Conservation (phyloP, 306 rosid genomes). For the Quercus rubra region DNA sequence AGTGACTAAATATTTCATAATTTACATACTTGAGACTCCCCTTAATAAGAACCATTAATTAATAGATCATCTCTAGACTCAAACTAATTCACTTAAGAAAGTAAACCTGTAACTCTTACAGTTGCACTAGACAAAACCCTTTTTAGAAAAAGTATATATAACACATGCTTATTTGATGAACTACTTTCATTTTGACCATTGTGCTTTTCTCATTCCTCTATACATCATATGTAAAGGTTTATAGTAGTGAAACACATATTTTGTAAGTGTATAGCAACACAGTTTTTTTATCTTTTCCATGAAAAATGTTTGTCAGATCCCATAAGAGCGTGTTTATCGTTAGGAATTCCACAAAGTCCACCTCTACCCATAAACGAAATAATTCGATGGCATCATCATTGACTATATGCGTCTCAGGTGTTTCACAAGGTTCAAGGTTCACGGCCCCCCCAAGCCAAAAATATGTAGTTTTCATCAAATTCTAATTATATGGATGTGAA, state of each 20-base stretch:
- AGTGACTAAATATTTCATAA: no score
- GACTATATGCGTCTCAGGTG: not conserved
- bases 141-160: not conserved
- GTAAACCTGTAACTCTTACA: no score
- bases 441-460: not conserved
- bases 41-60: no score
- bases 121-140: not conserved
- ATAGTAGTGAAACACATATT: not conserved
- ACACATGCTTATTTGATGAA: no score
- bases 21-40: no score
- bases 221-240: not conserved
- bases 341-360: not conserved
- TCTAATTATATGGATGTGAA: not conserved
- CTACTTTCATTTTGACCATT: not conserved
- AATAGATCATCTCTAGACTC: no score
- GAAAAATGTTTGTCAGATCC: not conserved
- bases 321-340: not conserved
- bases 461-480: not conserved
- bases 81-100: no score
- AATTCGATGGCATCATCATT: not conserved
- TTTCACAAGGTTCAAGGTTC: not conserved
- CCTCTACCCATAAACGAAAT: not conserved
- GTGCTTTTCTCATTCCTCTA: not conserved
- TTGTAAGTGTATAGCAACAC: not conserved
- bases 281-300: not conserved